Base-by-base conservation (phyloP, 192 early-diverging fungal species). In the Entomortierella lignicola region DNA sequence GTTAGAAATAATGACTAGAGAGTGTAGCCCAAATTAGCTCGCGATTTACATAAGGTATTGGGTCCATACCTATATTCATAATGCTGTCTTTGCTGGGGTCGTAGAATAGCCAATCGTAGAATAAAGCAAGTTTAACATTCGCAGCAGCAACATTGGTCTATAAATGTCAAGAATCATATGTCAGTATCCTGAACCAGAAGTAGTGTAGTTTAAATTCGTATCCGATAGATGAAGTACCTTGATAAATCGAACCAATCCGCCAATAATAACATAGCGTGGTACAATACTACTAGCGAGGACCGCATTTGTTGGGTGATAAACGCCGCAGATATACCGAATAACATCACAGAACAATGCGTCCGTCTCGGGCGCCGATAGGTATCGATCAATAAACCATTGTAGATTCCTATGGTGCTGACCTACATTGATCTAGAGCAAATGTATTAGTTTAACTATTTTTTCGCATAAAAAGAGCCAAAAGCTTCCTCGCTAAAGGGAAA, bases 41-140 rank as follows among this genome's bases (percentile, higher is more conserved):
- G 17, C 26, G n/a, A 23, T 27, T 26, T 26, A 54, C 17, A 4
- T 15, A 11, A 47, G 20, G n/a, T n/a, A 47, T 15, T n/a, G 25
- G 23, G n/a, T 27, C 39, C 55, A 47, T 84, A 85, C 87, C 87
- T 43, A 90, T 88, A 47, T 82, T 82, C 93, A 94, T 94, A 30
- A 94, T 89, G 60, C 83, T 91, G 55, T 93, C 92, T n/a, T 58
- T 62, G 13, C 55, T n/a, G 7, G 90, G 84, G 26, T 87, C 85
- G 61, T 87, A 94, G 52, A 91, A 92, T 21, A 94, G 70, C 93
- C 93, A 94, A 69, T 94, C 93, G 56, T 88, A 92, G 53, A 92
- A 91, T 37, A 94, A 63, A 13, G 93, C 92, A 21, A 92, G 82
- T 47, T 94, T 94, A 43, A 88, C 89, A 61, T 90, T 89, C 18